Evolutionary conservation across 352 stramenopile species (phyloP), one percentile per base, ranked within the genome.

Genomic region (Pythium phragmitis): DNA sequence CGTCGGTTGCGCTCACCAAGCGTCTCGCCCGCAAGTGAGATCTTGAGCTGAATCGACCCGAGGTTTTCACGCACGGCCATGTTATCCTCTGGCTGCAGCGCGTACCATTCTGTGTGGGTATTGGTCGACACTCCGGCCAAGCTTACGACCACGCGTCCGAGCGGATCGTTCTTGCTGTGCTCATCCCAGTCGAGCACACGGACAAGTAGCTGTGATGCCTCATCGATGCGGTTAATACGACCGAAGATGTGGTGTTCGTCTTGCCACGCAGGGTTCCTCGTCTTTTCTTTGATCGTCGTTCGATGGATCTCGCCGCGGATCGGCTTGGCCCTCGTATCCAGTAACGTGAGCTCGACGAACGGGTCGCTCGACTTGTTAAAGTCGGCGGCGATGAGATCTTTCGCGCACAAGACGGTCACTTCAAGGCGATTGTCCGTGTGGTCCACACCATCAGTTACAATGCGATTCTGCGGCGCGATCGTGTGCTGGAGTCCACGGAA

Each of bases 371-470:
- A 83, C 28, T 89, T 79, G 58, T 88, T 92, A 26, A 82, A 70
- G 39, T 88, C 79, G 0, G 80, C 63, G 37, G 70, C 77, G 37
- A 89, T 82, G 13, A 92, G 64, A 34, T 78, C 67, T 17, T 70
- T 75, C 4, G 80, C 80, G 17, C 60, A 70, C 6, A 92, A 19
- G 12, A 92, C 71, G 7, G 72, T 79, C 9, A 92, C 71, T 60
- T 92, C 83, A 33, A 92, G 68, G 1, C 83, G 79, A 37, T 90
- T 88, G 57, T 92, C 83, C 2, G 77, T 83, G 60, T 92, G 80
- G 33, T 89, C 79, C 3, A 72, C 62, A 6, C 58, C 75, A 5
- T 70, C 70, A 6, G 72, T 82, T n/a, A 77, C 78, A 7, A 85
- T 77, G 12, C 68, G 75, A 37, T 57, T 81, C 43, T 74, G 71